phyloP scores from a whole-genome alignment of 345 rosid species.

The Cardamine occulta region DNA sequence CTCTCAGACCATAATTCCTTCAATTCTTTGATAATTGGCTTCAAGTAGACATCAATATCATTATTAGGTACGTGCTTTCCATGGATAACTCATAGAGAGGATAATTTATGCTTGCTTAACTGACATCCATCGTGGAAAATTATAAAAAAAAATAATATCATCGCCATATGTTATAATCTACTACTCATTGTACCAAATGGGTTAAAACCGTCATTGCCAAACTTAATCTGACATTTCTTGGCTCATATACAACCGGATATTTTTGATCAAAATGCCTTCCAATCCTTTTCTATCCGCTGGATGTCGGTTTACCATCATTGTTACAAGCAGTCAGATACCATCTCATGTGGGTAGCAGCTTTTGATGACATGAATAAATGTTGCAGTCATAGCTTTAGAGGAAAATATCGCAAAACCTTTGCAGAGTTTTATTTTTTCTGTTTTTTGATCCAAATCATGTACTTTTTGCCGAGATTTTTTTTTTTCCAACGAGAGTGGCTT shows the following conservation, averaged over 20 bases:
- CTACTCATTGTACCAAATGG: constrained; percentile 1
- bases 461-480: neutral
- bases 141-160: neutral
- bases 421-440: neutral
- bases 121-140: too few relatives aligned
- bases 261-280: neutral
- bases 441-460: neutral
- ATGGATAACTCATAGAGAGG: too few relatives aligned
- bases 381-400: neutral
- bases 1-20: too few relatives aligned
- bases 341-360: neutral
- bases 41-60: too few relatives aligned
- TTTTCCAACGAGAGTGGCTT: neutral
- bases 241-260: neutral
- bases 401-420: neutral
- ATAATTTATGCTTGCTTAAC: too few relatives aligned
- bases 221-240: neutral
- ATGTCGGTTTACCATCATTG: neutral
- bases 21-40: too few relatives aligned
- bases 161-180: neutral
- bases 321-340: neutral
- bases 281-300: neutral
- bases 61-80: too few relatives aligned
- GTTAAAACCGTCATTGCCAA: neutral
- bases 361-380: neutral